Base-by-base conservation (phyloP, 208 protist genomes). In the Leishmania guyanensis region DNA sequence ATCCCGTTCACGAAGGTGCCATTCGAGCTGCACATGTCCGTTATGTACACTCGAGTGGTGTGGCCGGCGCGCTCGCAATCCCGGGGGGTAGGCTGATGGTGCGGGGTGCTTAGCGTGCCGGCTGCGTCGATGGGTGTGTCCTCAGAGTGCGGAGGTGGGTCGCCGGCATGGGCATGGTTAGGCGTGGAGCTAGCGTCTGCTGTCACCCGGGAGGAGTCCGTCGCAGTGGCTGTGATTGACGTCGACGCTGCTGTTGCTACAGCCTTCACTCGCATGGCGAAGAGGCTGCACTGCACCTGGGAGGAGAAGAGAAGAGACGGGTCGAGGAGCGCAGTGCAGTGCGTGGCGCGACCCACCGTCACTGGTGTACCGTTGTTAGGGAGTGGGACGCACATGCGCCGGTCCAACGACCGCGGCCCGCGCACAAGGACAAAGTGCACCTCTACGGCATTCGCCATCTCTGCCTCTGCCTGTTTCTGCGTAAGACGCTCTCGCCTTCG, bases 21-120 rank as follows among this genome's bases (percentile, higher is more conserved):
- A 77, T 97, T 97, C 82, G 87, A 94, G 87, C 94, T 97, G 75
- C 92, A 93, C 71, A 95, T 74, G 79, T 97, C 94, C 26, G 87
- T 88, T 36, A 97, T 77, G 62, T 88, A 97, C 17, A 96, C 72
- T 65, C 46, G 64, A 65, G 71, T 60, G 39, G 43, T 29, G 48
- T 36, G 6, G 53, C 46, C 39, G 43, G 39, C 5, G 58, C 39
- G 56, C 22, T 75, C 65, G 54, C 65, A 8, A 75, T 54, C 69
- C 29, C 69, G 69, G n/a, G 14, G 46, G 20, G 64, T 36, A 56
- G 17, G 33, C n/a, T 71, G 60, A 58, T 46, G 54, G 26, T 12
- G 58, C 43, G 64, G 76, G 64, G 76, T 79, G 33, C 36, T 22
- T 22, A 43, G 51, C 26, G 17, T 39, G 48, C 26, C 62, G 22